Evolutionary conservation across 1,139 yeast genomes (phyloP).

Genomic region (Yarrowia galli): DNA sequence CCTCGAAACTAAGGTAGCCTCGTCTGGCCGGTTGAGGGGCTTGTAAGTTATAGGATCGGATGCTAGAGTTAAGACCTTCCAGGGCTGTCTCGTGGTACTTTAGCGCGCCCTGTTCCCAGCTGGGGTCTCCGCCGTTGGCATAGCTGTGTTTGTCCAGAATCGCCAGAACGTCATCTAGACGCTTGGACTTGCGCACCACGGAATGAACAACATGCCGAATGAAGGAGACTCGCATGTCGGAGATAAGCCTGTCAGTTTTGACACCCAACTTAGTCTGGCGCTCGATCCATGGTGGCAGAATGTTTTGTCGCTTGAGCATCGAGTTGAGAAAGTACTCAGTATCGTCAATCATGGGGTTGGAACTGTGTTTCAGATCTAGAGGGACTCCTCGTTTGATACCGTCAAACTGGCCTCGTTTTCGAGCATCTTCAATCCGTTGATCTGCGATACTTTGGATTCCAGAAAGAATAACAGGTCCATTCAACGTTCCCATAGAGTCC

Average conservation of each 20-base stretch:
- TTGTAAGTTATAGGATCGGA: slow-evolving; percentile 78
- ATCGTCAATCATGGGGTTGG: slow-evolving; percentile 60
- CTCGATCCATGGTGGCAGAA: slow-evolving; percentile 89
- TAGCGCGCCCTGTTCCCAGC: slow-evolving; percentile 55
- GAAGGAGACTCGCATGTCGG: slow-evolving; percentile 42
- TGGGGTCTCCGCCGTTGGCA: slow-evolving; percentile 37
- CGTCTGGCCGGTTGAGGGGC: slow-evolving; percentile 81
- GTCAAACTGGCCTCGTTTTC: slow-evolving; percentile 72
- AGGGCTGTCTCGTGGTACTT: slow-evolving; percentile 58
- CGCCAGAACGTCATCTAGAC: slow-evolving; percentile 4
- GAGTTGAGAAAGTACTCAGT: slow-evolving; percentile 75
- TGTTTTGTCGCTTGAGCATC: slow-evolving; percentile 75
- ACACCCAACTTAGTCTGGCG: slow-evolving; percentile 67
- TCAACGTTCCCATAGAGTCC: slow-evolving; percentile 66
- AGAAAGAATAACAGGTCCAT: slow-evolving; percentile 66
- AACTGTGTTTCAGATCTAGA: slow-evolving; percentile 53
- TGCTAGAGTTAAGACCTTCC: slow-evolving; percentile 60
- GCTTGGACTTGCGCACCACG: neutral
- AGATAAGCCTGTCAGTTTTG: slow-evolving; percentile 56
- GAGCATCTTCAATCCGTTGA: slow-evolving; percentile 74
- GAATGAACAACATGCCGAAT: slow-evolving; percentile 40
- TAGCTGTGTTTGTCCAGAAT: neutral
- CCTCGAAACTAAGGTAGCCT: slow-evolving; percentile 61
- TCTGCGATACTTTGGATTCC: slow-evolving; percentile 73
- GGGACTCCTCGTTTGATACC: slow-evolving; percentile 73